Evolutionary conservation across 768 basidiomycete genomes (phyloP).

Genomic region (Panus rudis): DNA sequence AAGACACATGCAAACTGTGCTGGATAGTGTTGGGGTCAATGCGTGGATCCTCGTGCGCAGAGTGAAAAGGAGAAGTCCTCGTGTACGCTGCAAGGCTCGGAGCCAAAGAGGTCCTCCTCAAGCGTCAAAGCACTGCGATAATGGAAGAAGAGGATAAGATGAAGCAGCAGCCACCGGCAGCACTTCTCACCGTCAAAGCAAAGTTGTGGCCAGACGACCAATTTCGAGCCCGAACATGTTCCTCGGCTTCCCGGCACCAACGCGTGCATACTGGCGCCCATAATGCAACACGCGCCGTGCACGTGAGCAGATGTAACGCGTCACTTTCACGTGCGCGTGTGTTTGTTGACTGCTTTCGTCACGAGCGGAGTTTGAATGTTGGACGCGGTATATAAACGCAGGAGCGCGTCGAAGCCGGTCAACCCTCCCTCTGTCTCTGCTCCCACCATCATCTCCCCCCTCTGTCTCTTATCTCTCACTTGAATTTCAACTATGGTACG

Average conservation of each 20-base stretch:
- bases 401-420: conserved; percentile 17
- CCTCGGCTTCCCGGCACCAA: no score
- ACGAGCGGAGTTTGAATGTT: conserved; percentile 19
- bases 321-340: neutral
- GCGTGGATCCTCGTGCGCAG: neutral
- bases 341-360: conserved; percentile 1
- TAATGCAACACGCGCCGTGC: neutral
- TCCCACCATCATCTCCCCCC: conserved; percentile 18
- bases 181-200: neutral
- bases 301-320: conserved; percentile 1
- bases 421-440: conserved; percentile 15
- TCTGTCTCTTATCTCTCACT: conserved; percentile 8
- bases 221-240: no score
- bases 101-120: neutral
- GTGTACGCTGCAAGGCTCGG: neutral
- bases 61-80: neutral
- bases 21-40: neutral
- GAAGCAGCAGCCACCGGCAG: no score
- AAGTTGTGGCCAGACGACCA: neutral
- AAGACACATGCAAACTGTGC: conserved; percentile 16
- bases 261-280: neutral
- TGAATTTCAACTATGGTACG: conserved; percentile 29
- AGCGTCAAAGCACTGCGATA: neutral
- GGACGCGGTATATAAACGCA: conserved; percentile 21
- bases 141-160: no score